Percentiles rank a stretch among this genome's conserved stretches.
phyloP scores from a whole-genome alignment of 75 land plant genomes.

The Sequoiadendron giganteum region DNA sequence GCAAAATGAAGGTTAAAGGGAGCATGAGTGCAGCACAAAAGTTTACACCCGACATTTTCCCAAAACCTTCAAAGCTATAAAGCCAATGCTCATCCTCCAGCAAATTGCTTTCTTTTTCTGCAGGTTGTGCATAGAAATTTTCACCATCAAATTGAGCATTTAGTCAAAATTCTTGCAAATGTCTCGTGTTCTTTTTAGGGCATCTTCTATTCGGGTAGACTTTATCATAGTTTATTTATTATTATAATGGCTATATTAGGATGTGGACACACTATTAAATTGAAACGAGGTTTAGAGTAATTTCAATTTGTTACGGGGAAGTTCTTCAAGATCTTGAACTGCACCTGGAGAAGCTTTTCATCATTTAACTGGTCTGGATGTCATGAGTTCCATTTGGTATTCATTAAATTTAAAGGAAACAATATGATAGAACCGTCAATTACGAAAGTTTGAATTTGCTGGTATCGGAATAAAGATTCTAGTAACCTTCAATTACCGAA shows the following conservation, averaged over 20 bases:
- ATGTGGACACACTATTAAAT: neutral
- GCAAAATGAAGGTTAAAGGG: constrained; percentile 88
- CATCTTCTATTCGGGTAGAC: neutral
- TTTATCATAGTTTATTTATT: neutral
- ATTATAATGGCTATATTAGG: neutral
- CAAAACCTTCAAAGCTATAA: constrained; percentile 87
- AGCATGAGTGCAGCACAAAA: constrained; percentile 93
- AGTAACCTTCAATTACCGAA: neutral
- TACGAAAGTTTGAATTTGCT: neutral
- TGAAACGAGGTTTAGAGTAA: neutral
- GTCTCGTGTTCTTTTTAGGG: neutral
- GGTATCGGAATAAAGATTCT: neutral
- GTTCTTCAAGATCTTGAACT: neutral
- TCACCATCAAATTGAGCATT: neutral
- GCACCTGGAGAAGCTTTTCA: neutral
- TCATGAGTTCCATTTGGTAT: neutral
- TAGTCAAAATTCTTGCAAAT: neutral
- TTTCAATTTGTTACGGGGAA: neutral
- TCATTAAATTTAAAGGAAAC: neutral
- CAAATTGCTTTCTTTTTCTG: neutral
- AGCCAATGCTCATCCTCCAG: neutral
- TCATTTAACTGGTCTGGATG: neutral
- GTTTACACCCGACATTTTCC: constrained; percentile 95
- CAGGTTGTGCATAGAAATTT: neutral
- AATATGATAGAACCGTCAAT: neutral